Evolutionary conservation across 2,329 filamentous ascomycete species (phyloP), one percentile per base, ranked within the genome.

Genomic region (Ophiostoma pallidulum): DNA sequence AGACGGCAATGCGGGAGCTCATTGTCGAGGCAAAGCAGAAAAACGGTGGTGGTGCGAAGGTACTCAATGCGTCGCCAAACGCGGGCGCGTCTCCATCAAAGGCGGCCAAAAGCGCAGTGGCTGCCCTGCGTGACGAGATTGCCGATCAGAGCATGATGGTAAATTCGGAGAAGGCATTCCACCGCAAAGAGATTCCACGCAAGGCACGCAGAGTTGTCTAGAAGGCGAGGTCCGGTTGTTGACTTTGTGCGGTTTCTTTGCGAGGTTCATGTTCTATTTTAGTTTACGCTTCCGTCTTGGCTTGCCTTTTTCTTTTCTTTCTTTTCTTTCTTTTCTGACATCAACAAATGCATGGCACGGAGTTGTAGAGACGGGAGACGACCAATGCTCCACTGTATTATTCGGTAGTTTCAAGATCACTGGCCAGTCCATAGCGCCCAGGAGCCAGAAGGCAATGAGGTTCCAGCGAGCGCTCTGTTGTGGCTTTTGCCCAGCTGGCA

Each of bases 71-170:
- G 1, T 22, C 33, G 13, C 33, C 38, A 8, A 16, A 28, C 22
- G 1, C 32, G 14, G 37, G 35, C 16, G 14, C 26, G 13, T 49
- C 47, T 16, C 47, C 47, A 8, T 49, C 35, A 14, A 49, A 39
- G 4, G 28, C 39, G 4, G 39, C 37, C 18, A 56, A 54, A 29
- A 57, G 54, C 41, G 45, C 50, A 57, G 64, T 47, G 49, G 56
- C 45, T 56, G 64, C 47, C 51, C 62, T 49, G 53, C 57, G 51
- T 53, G 61, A 57, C 16, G 76, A 80, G 54, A 76, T 75, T 56
- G 75, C 77, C 3, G 78, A 82, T 50, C 72, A 78, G 54, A 81
- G 77, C 58, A 79, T 80, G 67, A 77, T 82, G 60, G 78, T 82
- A 29, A 80, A 82, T 53, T 70, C 75, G 2, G 73, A 77, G 22